Conservation (phyloP, 768 basidiomycete genomes). For the Pisolithus microcarpus region DNA sequence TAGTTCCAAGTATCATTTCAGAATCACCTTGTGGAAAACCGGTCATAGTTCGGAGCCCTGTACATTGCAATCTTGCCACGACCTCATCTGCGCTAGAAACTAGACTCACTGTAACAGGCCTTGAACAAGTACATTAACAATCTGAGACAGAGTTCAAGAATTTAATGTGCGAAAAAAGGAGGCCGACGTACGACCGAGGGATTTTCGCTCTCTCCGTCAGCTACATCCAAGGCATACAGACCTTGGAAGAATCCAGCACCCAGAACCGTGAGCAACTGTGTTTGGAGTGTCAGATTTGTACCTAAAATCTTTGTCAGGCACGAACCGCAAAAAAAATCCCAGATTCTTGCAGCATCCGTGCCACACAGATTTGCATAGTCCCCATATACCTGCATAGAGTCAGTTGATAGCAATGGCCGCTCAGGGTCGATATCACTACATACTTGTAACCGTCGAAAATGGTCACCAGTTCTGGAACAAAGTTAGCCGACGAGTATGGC, state of each 20-base stretch:
- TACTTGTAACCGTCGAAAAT: constrained; percentile 79
- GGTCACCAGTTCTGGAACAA: constrained; percentile 58
- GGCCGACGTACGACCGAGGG: constrained; percentile 36
- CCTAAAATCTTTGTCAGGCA: constrained; percentile 1
- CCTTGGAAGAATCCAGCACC: constrained; percentile 82
- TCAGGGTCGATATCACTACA: constrained; percentile 9
- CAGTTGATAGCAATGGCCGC: background rate
- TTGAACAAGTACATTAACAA: constrained; percentile 70
- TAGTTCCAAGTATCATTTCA: background rate
- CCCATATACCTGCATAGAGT: constrained; percentile 60
- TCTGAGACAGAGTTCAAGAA: constrained; percentile 28
- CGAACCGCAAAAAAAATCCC: constrained; percentile 84
- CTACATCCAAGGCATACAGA: constrained; percentile 84
- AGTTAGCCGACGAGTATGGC: background rate
- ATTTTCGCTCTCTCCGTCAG: constrained; percentile 68
- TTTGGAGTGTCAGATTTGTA: background rate
- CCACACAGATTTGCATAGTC: constrained; percentile 89
- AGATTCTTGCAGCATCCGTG: constrained; percentile 89
- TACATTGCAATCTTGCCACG: background rate
- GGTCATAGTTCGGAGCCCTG: constrained; percentile 62
- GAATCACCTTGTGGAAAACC: constrained; percentile 42
- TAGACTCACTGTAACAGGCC: constrained; percentile 62
- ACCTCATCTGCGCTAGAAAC: background rate
- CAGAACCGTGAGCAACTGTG: constrained; percentile 72
- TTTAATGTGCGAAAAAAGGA: background rate